A percentile compares a stretch with the other conserved stretches of the same genome.
Evolutionary conservation across 805 yeast species (phyloP).

Genomic region (Yarrowia alimentaria): DNA sequence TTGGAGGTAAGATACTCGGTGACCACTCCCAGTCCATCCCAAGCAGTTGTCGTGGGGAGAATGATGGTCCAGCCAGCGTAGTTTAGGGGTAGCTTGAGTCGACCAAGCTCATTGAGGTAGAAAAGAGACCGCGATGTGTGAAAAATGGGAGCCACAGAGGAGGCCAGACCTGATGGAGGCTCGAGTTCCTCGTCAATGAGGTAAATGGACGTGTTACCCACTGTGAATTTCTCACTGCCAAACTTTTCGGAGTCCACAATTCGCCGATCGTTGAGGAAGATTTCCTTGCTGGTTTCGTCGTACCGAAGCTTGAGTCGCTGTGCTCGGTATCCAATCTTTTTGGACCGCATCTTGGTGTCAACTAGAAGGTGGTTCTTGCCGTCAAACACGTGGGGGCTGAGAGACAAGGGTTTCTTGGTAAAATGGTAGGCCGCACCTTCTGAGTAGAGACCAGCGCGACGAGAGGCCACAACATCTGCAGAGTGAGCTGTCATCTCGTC

Average conservation of each 20-base stretch:
- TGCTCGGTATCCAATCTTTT: constrained; percentile 47
- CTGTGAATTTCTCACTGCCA: constrained; percentile 25
- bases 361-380: constrained; percentile 59
- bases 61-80: constrained; percentile 68
- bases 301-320: constrained; percentile 12
- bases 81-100: constrained; percentile 54
- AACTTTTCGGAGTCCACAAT: constrained; percentile 38
- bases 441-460: constrained; percentile 32
- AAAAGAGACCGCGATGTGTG: constrained; percentile 65
- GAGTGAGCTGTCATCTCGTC: neutral
- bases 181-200: constrained; percentile 58
- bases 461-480: neutral
- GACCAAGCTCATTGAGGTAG: constrained; percentile 52
- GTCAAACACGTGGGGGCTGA: neutral
- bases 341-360: constrained; percentile 58
- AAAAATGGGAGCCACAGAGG: constrained; percentile 61
- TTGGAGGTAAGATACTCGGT: constrained; percentile 57
- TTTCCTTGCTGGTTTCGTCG: constrained; percentile 3
- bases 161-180: constrained; percentile 62
- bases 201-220: constrained; percentile 69
- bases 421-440: constrained; percentile 18
- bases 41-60: constrained; percentile 72
- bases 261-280: constrained; percentile 6
- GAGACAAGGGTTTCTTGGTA: neutral
- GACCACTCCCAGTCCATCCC: constrained; percentile 63